phyloP scores from a whole-genome alignment of 345 rosid species.

The Salix caprea region DNA sequence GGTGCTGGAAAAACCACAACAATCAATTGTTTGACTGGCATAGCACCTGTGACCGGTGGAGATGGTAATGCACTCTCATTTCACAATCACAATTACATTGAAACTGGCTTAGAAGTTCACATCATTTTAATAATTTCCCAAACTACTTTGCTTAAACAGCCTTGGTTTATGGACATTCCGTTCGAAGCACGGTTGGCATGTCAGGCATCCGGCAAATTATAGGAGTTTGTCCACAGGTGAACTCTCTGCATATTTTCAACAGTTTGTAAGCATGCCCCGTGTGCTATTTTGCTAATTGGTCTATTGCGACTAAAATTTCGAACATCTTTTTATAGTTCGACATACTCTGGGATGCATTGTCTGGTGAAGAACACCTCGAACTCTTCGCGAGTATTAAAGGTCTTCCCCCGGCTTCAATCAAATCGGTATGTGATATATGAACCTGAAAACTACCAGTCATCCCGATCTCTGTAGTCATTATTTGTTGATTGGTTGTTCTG shows the following conservation, averaged over 20 bases:
- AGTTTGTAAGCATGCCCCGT: conserved; percentile 6
- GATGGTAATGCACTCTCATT: no score
- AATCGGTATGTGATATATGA: conserved; percentile 41
- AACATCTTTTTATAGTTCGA: conserved; percentile 51
- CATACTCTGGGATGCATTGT: conserved; percentile 82
- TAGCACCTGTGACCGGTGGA: no score
- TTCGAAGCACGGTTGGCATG: conserved; percentile 79
- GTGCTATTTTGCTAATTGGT: not conserved
- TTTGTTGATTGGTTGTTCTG: not conserved
- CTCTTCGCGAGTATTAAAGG: conserved; percentile 86
- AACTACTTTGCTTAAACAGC: conserved; percentile 39
- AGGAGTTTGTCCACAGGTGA: conserved; percentile 96
- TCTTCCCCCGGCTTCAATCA: conserved; percentile 52
- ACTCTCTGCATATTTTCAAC: not conserved
- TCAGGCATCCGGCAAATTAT: conserved; percentile 67
- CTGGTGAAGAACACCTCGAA: conserved; percentile 80
- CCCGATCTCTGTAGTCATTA: not conserved
- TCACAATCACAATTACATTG: no score
- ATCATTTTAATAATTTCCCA: no score
- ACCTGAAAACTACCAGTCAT: not conserved
- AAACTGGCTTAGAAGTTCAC: no score
- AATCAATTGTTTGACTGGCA: no score
- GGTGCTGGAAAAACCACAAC: no score
- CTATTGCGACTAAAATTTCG: conserved; percentile 12
- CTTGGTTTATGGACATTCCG: conserved; percentile 65